Evolutionary conservation across 1,139 yeast genomes (phyloP), one percentile per base, ranked within the genome.

Genomic region (Saccharomyces pastorianus): DNA sequence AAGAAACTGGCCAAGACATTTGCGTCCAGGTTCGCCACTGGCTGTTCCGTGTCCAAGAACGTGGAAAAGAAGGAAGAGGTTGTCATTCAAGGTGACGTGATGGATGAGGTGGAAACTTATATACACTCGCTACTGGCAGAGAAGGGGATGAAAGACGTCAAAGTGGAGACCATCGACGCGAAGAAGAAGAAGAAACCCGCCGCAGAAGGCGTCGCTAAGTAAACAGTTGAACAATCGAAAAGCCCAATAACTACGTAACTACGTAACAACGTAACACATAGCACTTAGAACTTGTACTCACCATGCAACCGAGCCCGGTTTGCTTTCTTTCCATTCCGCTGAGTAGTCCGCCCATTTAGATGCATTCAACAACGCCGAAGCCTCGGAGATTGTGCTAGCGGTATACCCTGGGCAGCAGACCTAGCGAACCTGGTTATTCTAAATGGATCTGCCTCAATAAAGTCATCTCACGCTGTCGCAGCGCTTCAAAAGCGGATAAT

Each of bases 1-100:
- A 93, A 93, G 76, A 90, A 90, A 68, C 77, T 89, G 61, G 88
- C 96, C 49, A 93, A 93, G 76, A 84, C 90, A 0, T 89, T 93
- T 72, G 95, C 97, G 0, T 85, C 95, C 46, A 89, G 88, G 70
- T 93, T 91, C 69, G 99, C 99, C 25, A 91, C 98, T 2, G 99
- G 99, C 50, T 95, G 97, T 26, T 83, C 95, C 47, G 96, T 91
- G n/a, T 84, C 91, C 6, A 91, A 91, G 73, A 86, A 85, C 59
- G 93, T 84, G 8, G 98, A 91, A 62, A 91, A 91, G 72, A 87
- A 86, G 68, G 97, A 91, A 60, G 98, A 91, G 67, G 83, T 91
- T 55, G 81, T 89, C 58, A 86, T 91, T 56, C 98, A 91, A 73
- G 99, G 99, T 63, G 99, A 93, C 71, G 95, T 91, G 49, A 86